These are phyloP conservation scores for Eremothecium cymbalariae DNA, from an alignment of 1,139 yeast species.

Conservation along the genomic window DNA sequence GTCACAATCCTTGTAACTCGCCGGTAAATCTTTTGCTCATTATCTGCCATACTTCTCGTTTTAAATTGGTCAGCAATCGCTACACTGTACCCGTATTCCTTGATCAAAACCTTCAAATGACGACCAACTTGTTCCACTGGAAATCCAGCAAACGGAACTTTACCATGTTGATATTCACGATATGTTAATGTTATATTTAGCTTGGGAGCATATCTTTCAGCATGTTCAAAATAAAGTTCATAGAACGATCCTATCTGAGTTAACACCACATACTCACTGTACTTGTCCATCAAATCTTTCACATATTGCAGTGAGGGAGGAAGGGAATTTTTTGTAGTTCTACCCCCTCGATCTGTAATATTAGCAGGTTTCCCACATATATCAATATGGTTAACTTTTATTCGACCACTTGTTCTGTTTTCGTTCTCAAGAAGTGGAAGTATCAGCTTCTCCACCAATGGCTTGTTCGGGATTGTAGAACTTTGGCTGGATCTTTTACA, in stretches of 20 bases:
- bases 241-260: slow-evolving; percentile 90
- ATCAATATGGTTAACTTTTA: too few relatives aligned
- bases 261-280: slow-evolving; percentile 65
- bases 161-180: slow-evolving; percentile 39
- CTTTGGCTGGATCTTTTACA: too few relatives aligned
- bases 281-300: slow-evolving; percentile 39
- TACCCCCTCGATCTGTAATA: slow-evolving; percentile 3
- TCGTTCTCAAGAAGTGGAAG: too few relatives aligned
- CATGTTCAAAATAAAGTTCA: slow-evolving; percentile 84
- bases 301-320: slow-evolving; percentile 31
- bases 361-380: slow-evolving; percentile 2
- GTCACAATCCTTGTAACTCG: slow-evolving; percentile 74
- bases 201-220: slow-evolving; percentile 60
- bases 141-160: slow-evolving; percentile 85
- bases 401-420: too few relatives aligned
- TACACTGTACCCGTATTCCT: slow-evolving; percentile 59
- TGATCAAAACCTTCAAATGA: slow-evolving; percentile 65
- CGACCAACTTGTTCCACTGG: slow-evolving; percentile 66
- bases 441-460: too few relatives aligned
- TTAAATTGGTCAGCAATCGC: slow-evolving; percentile 70
- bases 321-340: slow-evolving; percentile 10
- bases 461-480: too few relatives aligned
- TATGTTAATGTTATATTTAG: slow-evolving; percentile 56
- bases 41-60: slow-evolving; percentile 18
- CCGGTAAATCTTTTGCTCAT: slow-evolving; percentile 45